Base-by-base conservation (phyloP, 306 rosid genomes). In the Rosa persica region DNA sequence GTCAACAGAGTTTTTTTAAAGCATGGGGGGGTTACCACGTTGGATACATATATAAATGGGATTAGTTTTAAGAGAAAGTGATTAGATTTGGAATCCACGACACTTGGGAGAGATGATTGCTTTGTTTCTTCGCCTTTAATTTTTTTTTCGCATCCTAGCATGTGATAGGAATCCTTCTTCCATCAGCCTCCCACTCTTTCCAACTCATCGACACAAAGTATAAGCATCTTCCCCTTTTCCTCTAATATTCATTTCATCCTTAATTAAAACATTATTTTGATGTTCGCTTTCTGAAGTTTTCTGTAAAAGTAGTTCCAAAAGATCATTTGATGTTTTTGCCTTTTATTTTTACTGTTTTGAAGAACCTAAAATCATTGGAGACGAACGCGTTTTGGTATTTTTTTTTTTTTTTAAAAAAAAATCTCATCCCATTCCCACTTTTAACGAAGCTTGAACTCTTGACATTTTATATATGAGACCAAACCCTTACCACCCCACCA, bases 91-190 rank as follows among this genome's bases (percentile, higher is more conserved):
- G 87, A 83, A 86, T 83, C 89, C 66, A 66, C 19, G 38, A 58
- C 85, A 80, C 85, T 86, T 70, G 83, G 86, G 85, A 75, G 76
- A 23, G 83, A 83, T 86, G 87, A 83, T 81, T 81, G 82, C 79
- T 74, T 57, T 60, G 75, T 73, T 66, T 65, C 46, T 75, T 73
- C 67, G 52, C 66, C 62, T 72, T 77, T 44, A 2, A 9, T 72
- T 52, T 27, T 16, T 22, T 12, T 4, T 67, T 66, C n/a, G 51
- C 71, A 19, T 75, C 71, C 72, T 67, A 44, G 22, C 86, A 83
- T 83, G 86, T 83, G 83, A 75, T 64, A 49, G 72, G 83, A 75
- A 83, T 83, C 83, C 75, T 57, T 64, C 77, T 22, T 12, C 30
- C 27, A n/a, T 55, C 62, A 8, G 12, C 30, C 43, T 65, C 22